phyloP scores from a whole-genome alignment of 2,329 filamentous ascomycete genomes.

The Botryotinia convoluta region DNA sequence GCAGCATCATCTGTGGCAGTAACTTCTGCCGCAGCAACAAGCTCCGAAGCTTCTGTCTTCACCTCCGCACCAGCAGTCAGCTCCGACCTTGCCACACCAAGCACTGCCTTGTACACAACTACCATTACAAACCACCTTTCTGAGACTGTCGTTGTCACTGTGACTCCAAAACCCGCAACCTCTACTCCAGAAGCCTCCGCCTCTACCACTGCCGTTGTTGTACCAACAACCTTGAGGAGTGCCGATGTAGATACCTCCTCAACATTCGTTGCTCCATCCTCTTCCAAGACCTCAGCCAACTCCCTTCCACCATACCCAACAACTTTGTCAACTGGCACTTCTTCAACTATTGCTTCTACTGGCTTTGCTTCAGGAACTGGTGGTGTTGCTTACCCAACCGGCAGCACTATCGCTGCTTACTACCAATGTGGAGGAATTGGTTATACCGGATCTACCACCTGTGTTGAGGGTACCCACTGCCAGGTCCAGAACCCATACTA shows the following conservation, averaged over 20 bases:
- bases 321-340: constrained; percentile 3
- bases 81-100: neutral
- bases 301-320: constrained; percentile 17
- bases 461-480: constrained; percentile 25
- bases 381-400: neutral
- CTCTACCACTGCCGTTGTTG: neutral
- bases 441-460: constrained; percentile 26
- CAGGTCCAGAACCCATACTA: constrained; percentile 26
- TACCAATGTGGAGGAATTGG: constrained; percentile 31
- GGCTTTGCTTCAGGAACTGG: constrained; percentile 18
- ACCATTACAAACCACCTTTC: neutral
- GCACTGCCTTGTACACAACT: constrained; percentile 6
- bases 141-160: neutral
- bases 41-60: neutral
- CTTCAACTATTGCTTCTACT: constrained; percentile 9
- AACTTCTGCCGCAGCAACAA: neutral
- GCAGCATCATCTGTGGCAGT: neutral
- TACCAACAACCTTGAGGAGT: constrained; percentile 6
- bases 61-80: neutral
- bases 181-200: neutral
- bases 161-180: constrained; percentile 5
- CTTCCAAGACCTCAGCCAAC: neutral
- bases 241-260: neutral
- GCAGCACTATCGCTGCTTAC: constrained; percentile 16
- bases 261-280: constrained; percentile 1